Base-by-base conservation (phyloP, 1,139 yeast species). In the Pichiaceae sp. region DNA sequence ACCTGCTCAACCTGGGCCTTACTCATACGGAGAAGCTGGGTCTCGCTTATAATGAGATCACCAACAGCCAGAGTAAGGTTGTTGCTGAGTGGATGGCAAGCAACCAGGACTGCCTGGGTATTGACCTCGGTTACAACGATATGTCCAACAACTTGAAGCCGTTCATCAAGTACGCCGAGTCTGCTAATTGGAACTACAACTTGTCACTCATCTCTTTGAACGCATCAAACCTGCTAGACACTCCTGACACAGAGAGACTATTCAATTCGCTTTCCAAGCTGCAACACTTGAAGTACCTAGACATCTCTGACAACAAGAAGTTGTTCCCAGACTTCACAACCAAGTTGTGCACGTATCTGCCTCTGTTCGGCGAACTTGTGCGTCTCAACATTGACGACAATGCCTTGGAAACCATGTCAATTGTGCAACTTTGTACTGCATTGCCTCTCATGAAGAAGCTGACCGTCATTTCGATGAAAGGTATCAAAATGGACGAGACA, bases 61-160 rank as follows among this genome's bases (percentile, higher is more conserved):
- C 72, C 0, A 58, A 63, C 1, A 62, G 64, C 28, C 85, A 80
- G 41, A 57, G 75, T 37, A 62, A 64, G 38, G 53, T 71, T 3
- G 43, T 80, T 18, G 68, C 77, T 3, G 63, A 68, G 16, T 77
- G 82, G 81, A 53, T 53, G 49, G 57, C 33, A 54, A 57, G 8
- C 41, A 59, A 52, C 38, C 26, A 38, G 4, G 36, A 37, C 5
- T 37, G 50, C 15, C 11, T 68, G 29, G 91, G 91, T 1, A 44
- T 81, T 17, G 93, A 82, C 60, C 46, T 82, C 17, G 93, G 86
- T 0, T 82, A 74, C 52, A 82, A 82, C 50, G 85, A 80, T 52
- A 60, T 82, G 17, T 57, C 62, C 18, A 40, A 47, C 4, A 80
- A 77, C 3, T 53, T 80, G 31, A 54, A 52, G 20, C 74, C 78